Conservation (phyloP, 148 eudicot species). For the Camellia sinensis region DNA sequence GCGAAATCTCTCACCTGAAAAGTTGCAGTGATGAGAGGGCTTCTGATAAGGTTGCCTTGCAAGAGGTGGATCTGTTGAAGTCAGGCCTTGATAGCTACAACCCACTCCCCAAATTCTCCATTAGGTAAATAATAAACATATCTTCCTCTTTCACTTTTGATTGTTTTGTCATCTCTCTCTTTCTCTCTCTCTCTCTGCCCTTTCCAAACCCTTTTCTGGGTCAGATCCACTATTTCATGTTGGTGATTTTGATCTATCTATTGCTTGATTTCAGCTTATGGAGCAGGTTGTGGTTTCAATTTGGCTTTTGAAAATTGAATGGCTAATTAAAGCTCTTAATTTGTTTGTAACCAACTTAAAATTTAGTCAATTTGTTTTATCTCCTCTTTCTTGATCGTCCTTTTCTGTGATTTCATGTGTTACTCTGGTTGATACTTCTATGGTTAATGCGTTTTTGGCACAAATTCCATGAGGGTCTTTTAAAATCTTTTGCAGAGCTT, state of each 20-base stretch:
- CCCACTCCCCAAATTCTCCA: constrained; percentile 49
- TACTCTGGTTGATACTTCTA: not conserved
- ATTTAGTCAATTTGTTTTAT: not conserved
- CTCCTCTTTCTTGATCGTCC: constrained; percentile 2
- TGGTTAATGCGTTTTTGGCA: not conserved
- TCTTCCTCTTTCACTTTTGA: constrained; percentile 10
- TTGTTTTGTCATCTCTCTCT: constrained; percentile 18
- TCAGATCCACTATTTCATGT: constrained; percentile 28
- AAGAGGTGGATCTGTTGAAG: constrained; percentile 41
- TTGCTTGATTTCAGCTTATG: not conserved
- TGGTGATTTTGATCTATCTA: not conserved
- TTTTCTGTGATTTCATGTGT: constrained; percentile 18
- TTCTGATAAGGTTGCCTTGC: constrained; percentile 27
- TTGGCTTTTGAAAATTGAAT: constrained; percentile 1
- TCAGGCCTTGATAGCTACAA: constrained; percentile 31
- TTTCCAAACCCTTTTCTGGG: not conserved
- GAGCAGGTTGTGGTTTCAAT: not conserved
- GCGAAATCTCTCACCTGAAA: constrained; percentile 32
- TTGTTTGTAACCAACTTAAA: not conserved
- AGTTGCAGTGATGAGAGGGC: constrained; percentile 24
- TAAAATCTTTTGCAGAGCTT: not conserved
- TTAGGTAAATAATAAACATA: constrained; percentile 43
- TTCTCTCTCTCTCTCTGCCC: not conserved
- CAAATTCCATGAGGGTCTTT: not conserved
- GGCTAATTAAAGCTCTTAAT: constrained; percentile 8